Conservation (phyloP, 495 filamentous ascomycete species). For the Pseudevernia furfuracea region DNA sequence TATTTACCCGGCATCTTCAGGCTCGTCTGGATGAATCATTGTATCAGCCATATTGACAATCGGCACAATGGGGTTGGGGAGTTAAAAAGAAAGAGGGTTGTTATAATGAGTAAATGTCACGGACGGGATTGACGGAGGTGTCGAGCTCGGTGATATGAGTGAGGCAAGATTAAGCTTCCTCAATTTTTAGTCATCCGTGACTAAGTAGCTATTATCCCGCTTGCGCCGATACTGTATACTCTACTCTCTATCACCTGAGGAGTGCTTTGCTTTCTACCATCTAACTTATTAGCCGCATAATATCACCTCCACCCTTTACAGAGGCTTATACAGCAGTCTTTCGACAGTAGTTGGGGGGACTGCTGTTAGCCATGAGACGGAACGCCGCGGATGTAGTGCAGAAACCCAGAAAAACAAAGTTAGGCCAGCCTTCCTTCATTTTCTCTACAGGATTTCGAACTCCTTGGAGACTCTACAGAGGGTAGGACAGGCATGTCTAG, state of each 20-base stretch:
- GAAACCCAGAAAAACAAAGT: not conserved
- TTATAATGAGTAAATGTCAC: not conserved
- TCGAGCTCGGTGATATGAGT: not conserved
- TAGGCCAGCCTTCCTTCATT: not conserved
- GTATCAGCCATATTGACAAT: conserved; percentile 49
- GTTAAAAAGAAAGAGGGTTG: not conserved
- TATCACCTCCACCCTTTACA: not conserved
- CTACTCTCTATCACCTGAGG: no score
- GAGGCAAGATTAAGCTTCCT: not conserved
- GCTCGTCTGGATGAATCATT: conserved; percentile 53
- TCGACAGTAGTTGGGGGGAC: not conserved
- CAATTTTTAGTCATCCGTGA: not conserved
- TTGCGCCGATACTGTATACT: no score
- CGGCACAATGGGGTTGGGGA: not conserved
- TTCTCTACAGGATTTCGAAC: not conserved
- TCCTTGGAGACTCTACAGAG: not conserved
- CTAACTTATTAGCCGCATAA: not conserved
- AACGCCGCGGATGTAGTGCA: not conserved
- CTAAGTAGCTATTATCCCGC: no score
- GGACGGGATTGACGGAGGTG: not conserved
- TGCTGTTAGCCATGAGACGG: not conserved
- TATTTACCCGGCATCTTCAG: conserved; percentile 59
- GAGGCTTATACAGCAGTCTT: not conserved
- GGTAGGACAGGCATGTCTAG: not conserved
- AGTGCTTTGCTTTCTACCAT: not conserved